Percentiles rank a stretch among this genome's conserved stretches.
Evolutionary conservation across 2,329 filamentous ascomycete species (phyloP).

Genomic region (Harringtonia lauricola): DNA sequence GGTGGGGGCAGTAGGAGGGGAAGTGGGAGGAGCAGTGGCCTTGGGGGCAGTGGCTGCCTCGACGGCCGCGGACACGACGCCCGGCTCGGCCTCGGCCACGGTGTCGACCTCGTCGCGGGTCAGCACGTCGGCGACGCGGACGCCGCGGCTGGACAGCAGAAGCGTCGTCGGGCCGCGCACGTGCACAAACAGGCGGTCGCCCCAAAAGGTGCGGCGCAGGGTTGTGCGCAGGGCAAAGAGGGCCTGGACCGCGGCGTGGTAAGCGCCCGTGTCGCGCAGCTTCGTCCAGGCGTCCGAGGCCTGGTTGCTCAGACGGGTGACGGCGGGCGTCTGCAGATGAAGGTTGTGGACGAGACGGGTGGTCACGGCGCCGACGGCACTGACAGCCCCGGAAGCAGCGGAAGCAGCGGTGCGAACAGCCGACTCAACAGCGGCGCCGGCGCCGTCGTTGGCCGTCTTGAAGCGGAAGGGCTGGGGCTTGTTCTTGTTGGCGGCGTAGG

Average conservation of each 20-base stretch:
- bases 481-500: slow-evolving; percentile 68
- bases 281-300: slow-evolving; percentile 44
- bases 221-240: slow-evolving; percentile 64
- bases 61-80: slow-evolving; percentile 51
- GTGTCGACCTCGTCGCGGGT: slow-evolving; percentile 76
- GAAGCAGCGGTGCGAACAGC: slow-evolving; percentile 27
- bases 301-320: neutral
- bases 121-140: slow-evolving; percentile 66
- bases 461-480: slow-evolving; percentile 79
- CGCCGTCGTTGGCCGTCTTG: slow-evolving; percentile 1
- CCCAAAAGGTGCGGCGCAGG: slow-evolving; percentile 77
- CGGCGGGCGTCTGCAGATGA: neutral
- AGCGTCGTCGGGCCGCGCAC: slow-evolving; percentile 82
- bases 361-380: slow-evolving; percentile 2
- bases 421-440: neutral
- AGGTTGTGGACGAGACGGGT: neutral
- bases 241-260: slow-evolving; percentile 55
- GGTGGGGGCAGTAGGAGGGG: too few relatives aligned
- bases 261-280: slow-evolving; percentile 60
- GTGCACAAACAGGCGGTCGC: slow-evolving; percentile 82
- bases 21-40: slow-evolving; percentile 8
- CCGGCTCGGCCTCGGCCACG: slow-evolving; percentile 72
- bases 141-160: slow-evolving; percentile 77
- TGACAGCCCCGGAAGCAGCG: slow-evolving; percentile 22
- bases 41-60: slow-evolving; percentile 30